Conservation (phyloP, 768 basidiomycete genomes). For the Tephrocybe sp. region DNA sequence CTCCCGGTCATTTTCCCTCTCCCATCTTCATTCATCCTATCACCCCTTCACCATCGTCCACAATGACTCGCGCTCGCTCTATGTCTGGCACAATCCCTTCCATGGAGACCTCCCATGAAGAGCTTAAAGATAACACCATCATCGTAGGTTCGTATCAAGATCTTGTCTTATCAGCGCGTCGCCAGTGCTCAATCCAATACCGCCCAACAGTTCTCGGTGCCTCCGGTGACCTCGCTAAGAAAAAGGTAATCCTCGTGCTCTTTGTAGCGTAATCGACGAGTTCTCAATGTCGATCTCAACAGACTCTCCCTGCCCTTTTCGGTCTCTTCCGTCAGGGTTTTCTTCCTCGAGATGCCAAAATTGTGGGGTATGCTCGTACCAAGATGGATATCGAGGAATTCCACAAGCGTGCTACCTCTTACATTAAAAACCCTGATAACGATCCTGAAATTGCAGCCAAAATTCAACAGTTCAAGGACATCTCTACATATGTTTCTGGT, state of each 20-base stretch:
- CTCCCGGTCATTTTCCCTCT: slow-evolving; percentile 8
- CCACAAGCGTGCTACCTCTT: slow-evolving; percentile 76
- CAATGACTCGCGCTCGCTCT: slow-evolving; percentile 48
- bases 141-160: slow-evolving; percentile 67
- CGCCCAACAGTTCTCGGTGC: slow-evolving; percentile 77
- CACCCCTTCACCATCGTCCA: slow-evolving; percentile 19
- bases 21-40: slow-evolving; percentile 14
- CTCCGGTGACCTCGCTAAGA: slow-evolving; percentile 97
- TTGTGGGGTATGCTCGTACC: slow-evolving; percentile 95
- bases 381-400: slow-evolving; percentile 89
- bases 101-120: slow-evolving; percentile 71
- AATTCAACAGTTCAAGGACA: slow-evolving; percentile 80
- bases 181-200: slow-evolving; percentile 14
- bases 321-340: slow-evolving; percentile 77
- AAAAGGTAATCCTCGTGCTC: slow-evolving; percentile 61
- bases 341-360: slow-evolving; percentile 81
- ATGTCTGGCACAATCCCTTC: slow-evolving; percentile 86
- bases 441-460: slow-evolving; percentile 53
- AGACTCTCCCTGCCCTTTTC: slow-evolving; percentile 97
- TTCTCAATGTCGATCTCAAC: slow-evolving; percentile 11
- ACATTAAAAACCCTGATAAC: slow-evolving; percentile 78
- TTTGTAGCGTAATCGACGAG: neutral
- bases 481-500: slow-evolving; percentile 82
- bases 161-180: slow-evolving; percentile 6
- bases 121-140: slow-evolving; percentile 84